These are phyloP conservation scores for Cladosporium sphaerospermum DNA, from an alignment of 2,329 filamentous ascomycete genomes.

Conservation along the genomic window DNA sequence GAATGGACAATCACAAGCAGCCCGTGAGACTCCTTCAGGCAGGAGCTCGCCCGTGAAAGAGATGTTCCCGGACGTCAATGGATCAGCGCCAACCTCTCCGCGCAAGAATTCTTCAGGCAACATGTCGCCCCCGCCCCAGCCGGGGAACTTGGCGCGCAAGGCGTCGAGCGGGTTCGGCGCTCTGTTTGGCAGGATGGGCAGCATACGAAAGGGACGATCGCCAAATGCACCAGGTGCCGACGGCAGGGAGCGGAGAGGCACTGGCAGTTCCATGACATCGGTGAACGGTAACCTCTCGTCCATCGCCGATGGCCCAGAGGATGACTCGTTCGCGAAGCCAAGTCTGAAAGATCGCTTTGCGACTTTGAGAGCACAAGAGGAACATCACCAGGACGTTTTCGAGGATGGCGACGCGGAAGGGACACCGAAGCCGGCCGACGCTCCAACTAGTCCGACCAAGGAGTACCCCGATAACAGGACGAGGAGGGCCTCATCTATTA, in stretches of 20 bases:
- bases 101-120: slow-evolving; percentile 18
- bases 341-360: slow-evolving; percentile 44
- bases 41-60: slow-evolving; percentile 3
- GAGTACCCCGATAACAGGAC: slow-evolving; percentile 26
- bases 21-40: not conserved
- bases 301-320: slow-evolving; percentile 24
- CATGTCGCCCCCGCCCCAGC: slow-evolving; percentile 33
- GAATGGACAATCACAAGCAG: not conserved
- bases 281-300: slow-evolving; percentile 12
- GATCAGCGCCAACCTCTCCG: slow-evolving; percentile 2
- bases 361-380: slow-evolving; percentile 39
- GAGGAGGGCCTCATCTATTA: slow-evolving; percentile 17
- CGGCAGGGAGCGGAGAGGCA: slow-evolving; percentile 22
- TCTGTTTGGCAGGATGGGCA: slow-evolving; percentile 58
- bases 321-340: slow-evolving; percentile 26
- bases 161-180: slow-evolving; percentile 83
- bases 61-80: not conserved
- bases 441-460: slow-evolving; percentile 15
- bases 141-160: slow-evolving; percentile 52
- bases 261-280: slow-evolving; percentile 18
- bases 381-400: slow-evolving; percentile 32
- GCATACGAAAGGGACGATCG: slow-evolving; percentile 52
- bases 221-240: slow-evolving; percentile 28
- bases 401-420: slow-evolving; percentile 44
- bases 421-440: not conserved